Evolutionary conservation across 768 basidiomycete species (phyloP).

Genomic region (Lactarius trivialis): DNA sequence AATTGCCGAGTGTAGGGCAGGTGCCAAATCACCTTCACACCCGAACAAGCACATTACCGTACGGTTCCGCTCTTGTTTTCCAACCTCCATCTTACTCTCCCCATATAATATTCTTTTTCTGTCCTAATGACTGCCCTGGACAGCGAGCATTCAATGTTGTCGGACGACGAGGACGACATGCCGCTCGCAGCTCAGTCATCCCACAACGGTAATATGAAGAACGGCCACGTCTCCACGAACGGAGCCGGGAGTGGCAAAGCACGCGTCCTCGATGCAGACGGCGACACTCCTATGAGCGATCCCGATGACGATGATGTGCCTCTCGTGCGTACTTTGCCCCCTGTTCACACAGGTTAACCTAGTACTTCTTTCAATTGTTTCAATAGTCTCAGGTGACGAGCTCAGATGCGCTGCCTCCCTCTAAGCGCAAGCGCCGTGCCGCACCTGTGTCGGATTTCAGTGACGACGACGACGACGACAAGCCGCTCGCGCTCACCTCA

Average conservation of each 20-base stretch:
- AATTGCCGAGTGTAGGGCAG: constrained; percentile 49
- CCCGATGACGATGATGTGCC: constrained; percentile 55
- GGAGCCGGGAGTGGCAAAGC: constrained; percentile 30
- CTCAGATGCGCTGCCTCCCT: constrained; percentile 23
- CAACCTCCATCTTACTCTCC: constrained; percentile 11
- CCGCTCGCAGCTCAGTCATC: constrained; percentile 41
- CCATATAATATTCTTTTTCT: neutral
- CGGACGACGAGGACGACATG: constrained; percentile 51
- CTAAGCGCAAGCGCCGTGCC: constrained; percentile 36
- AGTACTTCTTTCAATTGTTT: constrained; percentile 16
- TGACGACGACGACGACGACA: constrained; percentile 62
- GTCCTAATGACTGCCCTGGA: constrained; percentile 10
- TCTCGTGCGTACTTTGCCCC: constrained; percentile 44
- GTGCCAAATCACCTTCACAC: constrained; percentile 33
- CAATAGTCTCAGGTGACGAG: constrained; percentile 49
- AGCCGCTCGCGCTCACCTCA: constrained; percentile 66
- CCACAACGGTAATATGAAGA: constrained; percentile 27
- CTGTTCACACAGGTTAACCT: neutral
- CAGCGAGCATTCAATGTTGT: constrained; percentile 44
- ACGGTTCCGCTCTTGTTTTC: constrained; percentile 20
- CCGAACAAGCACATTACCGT: constrained; percentile 18
- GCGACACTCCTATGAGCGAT: constrained; percentile 52
- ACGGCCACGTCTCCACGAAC: constrained; percentile 40
- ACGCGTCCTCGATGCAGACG: constrained; percentile 34
- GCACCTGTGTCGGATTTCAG: constrained; percentile 29